Evolutionary conservation across 257 asterid genomes (phyloP).

Genomic region (Salvia rosmarinus): DNA sequence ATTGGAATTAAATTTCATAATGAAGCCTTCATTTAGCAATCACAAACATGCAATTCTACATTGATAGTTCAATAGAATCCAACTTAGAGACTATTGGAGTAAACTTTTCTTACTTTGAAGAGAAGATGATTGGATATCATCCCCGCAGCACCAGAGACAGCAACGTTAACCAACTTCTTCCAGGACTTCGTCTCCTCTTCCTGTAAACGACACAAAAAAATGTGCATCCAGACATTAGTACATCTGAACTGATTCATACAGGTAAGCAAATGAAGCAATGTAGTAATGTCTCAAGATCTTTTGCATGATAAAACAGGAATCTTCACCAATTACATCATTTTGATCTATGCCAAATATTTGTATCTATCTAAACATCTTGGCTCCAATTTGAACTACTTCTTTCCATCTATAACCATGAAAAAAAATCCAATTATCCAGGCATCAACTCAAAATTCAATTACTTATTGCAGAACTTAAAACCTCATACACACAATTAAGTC

Average conservation of each 20-base stretch:
- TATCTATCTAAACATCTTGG: not conserved
- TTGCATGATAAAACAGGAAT: not conserved
- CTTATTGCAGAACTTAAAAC: not conserved
- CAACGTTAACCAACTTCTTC: conserved; percentile 81
- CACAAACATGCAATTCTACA: not conserved
- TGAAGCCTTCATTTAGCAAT: not conserved
- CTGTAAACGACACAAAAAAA: conserved; percentile 44
- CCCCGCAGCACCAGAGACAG: conserved; percentile 99
- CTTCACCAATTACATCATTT: not conserved
- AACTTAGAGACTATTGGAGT: not conserved
- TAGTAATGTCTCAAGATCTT: not conserved
- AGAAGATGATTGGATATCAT: conserved; percentile 98
- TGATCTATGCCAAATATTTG: not conserved
- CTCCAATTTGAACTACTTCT: not conserved
- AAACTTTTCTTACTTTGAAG: conserved; percentile 62
- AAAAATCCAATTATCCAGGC: not conserved
- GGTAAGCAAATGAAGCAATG: not conserved
- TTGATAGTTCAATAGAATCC: not conserved
- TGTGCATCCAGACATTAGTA: not conserved
- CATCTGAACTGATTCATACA: not conserved
- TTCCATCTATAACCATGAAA: not conserved
- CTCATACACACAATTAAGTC: not conserved
- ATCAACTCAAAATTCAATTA: not conserved
- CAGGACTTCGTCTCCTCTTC: conserved; percentile 92
- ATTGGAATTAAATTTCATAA: not conserved